Conservation (phyloP, 2,329 filamentous ascomycete species). For the Ceratocystis cubensis region DNA sequence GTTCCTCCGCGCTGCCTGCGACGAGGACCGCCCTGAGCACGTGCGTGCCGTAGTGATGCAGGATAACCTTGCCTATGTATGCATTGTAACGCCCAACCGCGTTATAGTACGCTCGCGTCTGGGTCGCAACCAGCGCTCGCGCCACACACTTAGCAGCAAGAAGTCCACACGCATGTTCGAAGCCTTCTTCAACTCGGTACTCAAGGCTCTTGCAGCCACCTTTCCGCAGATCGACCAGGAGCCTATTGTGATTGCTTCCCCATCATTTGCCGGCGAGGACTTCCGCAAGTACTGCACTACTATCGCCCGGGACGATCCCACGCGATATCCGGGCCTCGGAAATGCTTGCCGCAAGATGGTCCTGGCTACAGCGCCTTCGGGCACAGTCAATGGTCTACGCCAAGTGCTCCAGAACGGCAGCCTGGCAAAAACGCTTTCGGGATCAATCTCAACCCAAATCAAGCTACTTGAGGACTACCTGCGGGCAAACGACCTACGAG, state of each 20-base stretch:
- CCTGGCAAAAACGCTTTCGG: constrained; percentile 34
- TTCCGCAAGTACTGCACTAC: constrained; percentile 62
- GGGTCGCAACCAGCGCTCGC: constrained; percentile 43
- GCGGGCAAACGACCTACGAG: constrained; percentile 71
- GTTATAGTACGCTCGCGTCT: constrained; percentile 60
- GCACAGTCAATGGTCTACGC: constrained; percentile 74
- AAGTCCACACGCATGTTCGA: constrained; percentile 30
- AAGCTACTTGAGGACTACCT: constrained; percentile 55
- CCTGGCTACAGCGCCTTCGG: constrained; percentile 73
- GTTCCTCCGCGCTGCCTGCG: constrained; percentile 65
- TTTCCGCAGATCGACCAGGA: constrained; percentile 66
- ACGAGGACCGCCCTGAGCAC: constrained; percentile 66
- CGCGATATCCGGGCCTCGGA: constrained; percentile 54
- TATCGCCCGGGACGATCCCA: constrained; percentile 29
- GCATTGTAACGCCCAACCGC: constrained; percentile 67
- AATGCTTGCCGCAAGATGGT: constrained; percentile 49
- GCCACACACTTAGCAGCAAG: constrained; percentile 35
- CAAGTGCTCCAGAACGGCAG: constrained; percentile 75
- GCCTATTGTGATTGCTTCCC: constrained; percentile 73
- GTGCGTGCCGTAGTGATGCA: constrained; percentile 89
- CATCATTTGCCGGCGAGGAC: constrained; percentile 71
- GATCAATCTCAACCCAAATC: not conserved
- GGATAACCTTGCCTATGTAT: constrained; percentile 73
- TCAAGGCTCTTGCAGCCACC: constrained; percentile 55
- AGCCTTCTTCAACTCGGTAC: constrained; percentile 12